Conservation (phyloP, 1,284 basidiomycete species). For the Gymnopus androsaceus region DNA sequence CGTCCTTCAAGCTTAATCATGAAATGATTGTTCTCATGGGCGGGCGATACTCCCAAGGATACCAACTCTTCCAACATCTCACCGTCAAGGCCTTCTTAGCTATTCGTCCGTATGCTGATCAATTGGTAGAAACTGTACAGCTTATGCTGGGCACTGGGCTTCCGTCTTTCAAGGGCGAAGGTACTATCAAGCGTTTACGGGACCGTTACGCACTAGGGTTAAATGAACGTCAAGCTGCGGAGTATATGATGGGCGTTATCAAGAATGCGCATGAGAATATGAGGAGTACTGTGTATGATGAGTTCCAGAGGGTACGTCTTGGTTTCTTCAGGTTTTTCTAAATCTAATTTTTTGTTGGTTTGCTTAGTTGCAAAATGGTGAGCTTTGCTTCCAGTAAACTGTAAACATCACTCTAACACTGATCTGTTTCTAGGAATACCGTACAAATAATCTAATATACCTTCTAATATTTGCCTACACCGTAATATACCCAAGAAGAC, state of each 20-base stretch:
- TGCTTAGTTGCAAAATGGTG: constrained; percentile 7
- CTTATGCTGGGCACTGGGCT: constrained; percentile 95
- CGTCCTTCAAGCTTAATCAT: constrained; percentile 96
- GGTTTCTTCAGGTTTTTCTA: too few relatives aligned
- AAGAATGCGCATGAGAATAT: constrained; percentile 95
- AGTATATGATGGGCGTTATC: constrained; percentile 88
- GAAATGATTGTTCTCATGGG: constrained; percentile 99
- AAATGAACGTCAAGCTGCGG: constrained; percentile 89
- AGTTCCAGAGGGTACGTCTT: constrained; percentile 77
- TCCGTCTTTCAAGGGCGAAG: constrained; percentile 95
- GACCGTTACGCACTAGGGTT: constrained; percentile 87
- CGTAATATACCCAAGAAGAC: too few relatives aligned
- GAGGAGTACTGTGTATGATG: constrained; percentile 90
- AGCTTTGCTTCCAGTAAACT: neutral
- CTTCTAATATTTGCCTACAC: too few relatives aligned
- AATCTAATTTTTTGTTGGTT: too few relatives aligned
- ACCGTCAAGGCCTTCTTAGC: constrained; percentile 97
- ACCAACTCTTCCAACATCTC: constrained; percentile 90
- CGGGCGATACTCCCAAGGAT: constrained; percentile 90
- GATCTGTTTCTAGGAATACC: neutral
- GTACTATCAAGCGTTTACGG: constrained; percentile 83
- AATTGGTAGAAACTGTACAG: constrained; percentile 85
- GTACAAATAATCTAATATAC: neutral
- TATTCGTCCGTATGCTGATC: constrained; percentile 87
- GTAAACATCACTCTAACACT: neutral